These are phyloP conservation scores for Pythium phragmiticola DNA, from an alignment of 352 stramenopile species.

Conservation along the genomic window DNA sequence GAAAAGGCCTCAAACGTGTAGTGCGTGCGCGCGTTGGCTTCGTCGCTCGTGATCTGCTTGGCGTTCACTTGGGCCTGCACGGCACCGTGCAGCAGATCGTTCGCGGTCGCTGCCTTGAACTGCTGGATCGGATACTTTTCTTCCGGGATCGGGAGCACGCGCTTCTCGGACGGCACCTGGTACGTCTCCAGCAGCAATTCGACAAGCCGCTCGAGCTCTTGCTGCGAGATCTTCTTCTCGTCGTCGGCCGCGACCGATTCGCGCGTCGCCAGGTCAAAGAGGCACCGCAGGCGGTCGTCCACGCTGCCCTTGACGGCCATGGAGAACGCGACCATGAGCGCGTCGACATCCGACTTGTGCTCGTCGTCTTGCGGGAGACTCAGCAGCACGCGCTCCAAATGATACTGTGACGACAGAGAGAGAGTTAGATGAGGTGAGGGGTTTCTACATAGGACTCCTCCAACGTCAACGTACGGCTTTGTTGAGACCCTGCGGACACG, in stretches of 20 bases:
- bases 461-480: slow-evolving; percentile 42
- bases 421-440: background rate
- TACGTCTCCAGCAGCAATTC: slow-evolving; percentile 73
- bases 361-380: slow-evolving; percentile 56
- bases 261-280: slow-evolving; percentile 69
- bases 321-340: slow-evolving; percentile 78
- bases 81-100: slow-evolving; percentile 36
- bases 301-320: slow-evolving; percentile 75
- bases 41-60: slow-evolving; percentile 54
- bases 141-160: slow-evolving; percentile 61
- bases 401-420: slow-evolving; percentile 38
- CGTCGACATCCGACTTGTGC: slow-evolving; percentile 64
- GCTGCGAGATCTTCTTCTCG: slow-evolving; percentile 51
- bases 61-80: slow-evolving; percentile 42
- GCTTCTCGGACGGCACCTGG: slow-evolving; percentile 85
- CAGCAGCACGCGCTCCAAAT: slow-evolving; percentile 74
- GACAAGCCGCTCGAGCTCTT: slow-evolving; percentile 60
- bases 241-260: slow-evolving; percentile 32
- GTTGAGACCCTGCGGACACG: slow-evolving; percentile 54
- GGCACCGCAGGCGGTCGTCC: slow-evolving; percentile 64
- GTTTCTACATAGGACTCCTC: background rate
- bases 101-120: slow-evolving; percentile 49
- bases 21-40: slow-evolving; percentile 42
- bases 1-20: slow-evolving; percentile 82
- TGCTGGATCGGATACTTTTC: slow-evolving; percentile 78